Evolutionary conservation across 306 rosid species (phyloP).

Genomic region (Casuarina glauca): DNA sequence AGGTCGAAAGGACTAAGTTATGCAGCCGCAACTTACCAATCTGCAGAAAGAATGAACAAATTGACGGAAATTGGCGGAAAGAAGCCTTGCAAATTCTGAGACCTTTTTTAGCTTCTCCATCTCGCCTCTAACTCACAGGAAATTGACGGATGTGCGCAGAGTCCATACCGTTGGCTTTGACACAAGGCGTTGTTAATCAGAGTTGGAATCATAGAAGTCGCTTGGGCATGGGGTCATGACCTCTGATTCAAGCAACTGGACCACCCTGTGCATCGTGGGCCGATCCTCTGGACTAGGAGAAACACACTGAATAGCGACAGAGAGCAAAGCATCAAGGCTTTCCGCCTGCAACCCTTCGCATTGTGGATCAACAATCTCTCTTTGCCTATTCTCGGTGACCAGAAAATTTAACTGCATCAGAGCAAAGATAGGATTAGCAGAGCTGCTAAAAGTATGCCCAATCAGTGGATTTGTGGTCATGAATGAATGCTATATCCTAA

Average conservation of each 20-base stretch:
- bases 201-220: constrained; percentile 83
- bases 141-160: constrained; percentile 20
- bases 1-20: constrained; percentile 28
- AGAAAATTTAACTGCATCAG: constrained; percentile 82
- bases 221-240: constrained; percentile 98
- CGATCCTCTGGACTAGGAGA: constrained; percentile 91
- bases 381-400: constrained; percentile 69
- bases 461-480: background rate
- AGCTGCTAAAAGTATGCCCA: constrained; percentile 10
- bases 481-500: background rate
- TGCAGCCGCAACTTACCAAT: constrained; percentile 30
- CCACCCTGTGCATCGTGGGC: constrained; percentile 96
- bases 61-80: constrained; percentile 16
- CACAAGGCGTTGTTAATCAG: constrained; percentile 49
- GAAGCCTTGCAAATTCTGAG: constrained; percentile 28
- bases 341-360: constrained; percentile 86
- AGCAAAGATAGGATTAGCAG: constrained; percentile 25
- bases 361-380: constrained; percentile 78
- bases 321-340: constrained; percentile 88
- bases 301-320: constrained; percentile 83
- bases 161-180: constrained; percentile 23
- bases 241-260: constrained; percentile 92
- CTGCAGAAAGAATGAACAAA: constrained; percentile 47
- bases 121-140: constrained; percentile 25
- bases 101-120: constrained; percentile 28